phyloP scores from a whole-genome alignment of 768 basidiomycete genomes.

The Tremella mesenterica region DNA sequence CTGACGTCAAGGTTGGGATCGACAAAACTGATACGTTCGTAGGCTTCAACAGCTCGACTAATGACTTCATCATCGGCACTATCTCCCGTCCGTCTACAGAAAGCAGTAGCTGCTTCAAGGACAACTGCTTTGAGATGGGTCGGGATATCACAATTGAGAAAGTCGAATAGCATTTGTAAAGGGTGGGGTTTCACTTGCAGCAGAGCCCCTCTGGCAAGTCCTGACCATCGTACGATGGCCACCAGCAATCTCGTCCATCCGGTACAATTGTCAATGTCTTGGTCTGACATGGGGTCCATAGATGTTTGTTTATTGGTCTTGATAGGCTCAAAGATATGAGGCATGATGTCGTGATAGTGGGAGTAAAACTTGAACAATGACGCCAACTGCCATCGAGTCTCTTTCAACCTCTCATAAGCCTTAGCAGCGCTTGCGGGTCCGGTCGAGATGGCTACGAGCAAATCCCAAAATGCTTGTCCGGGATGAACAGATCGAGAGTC shows the following conservation, averaged over 20 bases:
- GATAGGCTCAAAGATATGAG: conserved; percentile 29
- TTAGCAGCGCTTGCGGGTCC: conserved; percentile 27
- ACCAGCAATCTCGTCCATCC: conserved; percentile 33
- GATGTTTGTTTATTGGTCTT: conserved; percentile 17
- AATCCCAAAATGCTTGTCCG: conserved; percentile 26
- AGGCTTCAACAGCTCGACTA: conserved; percentile 23
- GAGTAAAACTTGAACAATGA: conserved; percentile 32
- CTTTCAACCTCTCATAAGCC: conserved; percentile 31
- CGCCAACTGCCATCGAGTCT: conserved; percentile 24
- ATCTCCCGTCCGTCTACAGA: conserved; percentile 28
- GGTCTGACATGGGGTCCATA: conserved; percentile 23
- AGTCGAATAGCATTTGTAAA: conserved; percentile 30
- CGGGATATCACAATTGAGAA: conserved; percentile 35
- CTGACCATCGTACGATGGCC: conserved; percentile 28
- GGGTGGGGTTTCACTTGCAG: conserved; percentile 30
- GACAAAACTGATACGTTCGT: conserved; percentile 30
- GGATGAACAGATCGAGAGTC: conserved; percentile 24
- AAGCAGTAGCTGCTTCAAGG: conserved; percentile 29
- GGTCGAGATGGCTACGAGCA: conserved; percentile 27
- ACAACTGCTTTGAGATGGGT: conserved; percentile 26
- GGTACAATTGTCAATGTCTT: conserved; percentile 21
- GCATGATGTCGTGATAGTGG: conserved; percentile 30
- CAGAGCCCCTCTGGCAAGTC: conserved; percentile 21
- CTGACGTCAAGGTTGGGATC: conserved; percentile 21
- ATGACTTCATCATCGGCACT: conserved; percentile 23